Base-by-base conservation (phyloP, 495 filamentous ascomycete genomes). In the Pyronema omphalodes region DNA sequence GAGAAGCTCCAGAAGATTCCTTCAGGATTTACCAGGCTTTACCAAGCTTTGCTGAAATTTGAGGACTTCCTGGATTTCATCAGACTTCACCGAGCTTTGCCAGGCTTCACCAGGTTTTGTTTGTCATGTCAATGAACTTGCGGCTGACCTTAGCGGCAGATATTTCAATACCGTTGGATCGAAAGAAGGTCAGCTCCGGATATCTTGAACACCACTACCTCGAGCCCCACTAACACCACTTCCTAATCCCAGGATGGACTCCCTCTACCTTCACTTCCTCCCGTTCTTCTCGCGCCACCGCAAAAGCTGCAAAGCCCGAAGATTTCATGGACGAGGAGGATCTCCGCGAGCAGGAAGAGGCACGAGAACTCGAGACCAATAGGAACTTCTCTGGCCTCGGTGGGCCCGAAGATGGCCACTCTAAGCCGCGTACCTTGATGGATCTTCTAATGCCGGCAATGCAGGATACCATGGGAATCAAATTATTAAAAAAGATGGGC, bases 251-350 rank as follows among this genome's bases (percentile, higher is more conserved):
- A 65, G 62, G 91, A 70, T 98, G 88, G 88, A 82, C 83, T 9
- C 91, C 91, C 7, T 74, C 86, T 9, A 82, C 83, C 6, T 98
- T 96, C 63, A 81, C 94, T 36, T 95, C 88, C 3, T 94, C 91
- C 37, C 84, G 91, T 0, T 68, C 79, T 39, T 84, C 85, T 57
- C 82, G 84, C 46, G 76, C 77, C 52, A 82, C 85, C 59, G 80
- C 89, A 71, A 74, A 67, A 19, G 54, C 70, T 11, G 71, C 74
- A 6, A 79, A 79, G 34, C 74, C 80, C 7, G 89, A 96, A 60
- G 91, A 98, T 64, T 96, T 87, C 57, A 98, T 98, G 91, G 91
- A 98, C 58, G 93, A 94, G 57, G 93, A 98, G 68, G 91, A 98
- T 68, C 70, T 94, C 9, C 82, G 84, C 9, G 89, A 94, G 58